Percentiles rank a stretch among this genome's conserved stretches.
These are phyloP conservation scores for Pseudopithomyces maydicus DNA, from an alignment of 2,329 filamentous ascomycete genomes.

Conservation along the genomic window DNA sequence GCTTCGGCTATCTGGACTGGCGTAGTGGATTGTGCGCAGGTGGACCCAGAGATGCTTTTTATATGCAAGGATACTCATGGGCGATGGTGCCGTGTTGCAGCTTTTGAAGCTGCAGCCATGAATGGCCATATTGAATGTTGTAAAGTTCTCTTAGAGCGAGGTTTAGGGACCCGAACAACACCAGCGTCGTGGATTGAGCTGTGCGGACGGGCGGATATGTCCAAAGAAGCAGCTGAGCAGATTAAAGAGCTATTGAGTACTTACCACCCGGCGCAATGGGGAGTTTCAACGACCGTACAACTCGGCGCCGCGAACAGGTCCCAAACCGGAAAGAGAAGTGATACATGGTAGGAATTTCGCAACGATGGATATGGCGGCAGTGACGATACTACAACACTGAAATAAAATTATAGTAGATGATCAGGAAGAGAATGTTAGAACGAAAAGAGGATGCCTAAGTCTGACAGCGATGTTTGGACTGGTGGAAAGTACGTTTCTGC, in stretches of 20 bases:
- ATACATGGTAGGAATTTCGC: not conserved
- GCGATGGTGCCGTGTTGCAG: not conserved
- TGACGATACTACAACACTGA: too few relatives aligned
- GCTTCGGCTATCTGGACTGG: not conserved
- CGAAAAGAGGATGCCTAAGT: too few relatives aligned
- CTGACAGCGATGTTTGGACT: too few relatives aligned
- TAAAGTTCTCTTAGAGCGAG: not conserved
- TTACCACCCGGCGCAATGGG: not conserved
- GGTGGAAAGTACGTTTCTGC: too few relatives aligned
- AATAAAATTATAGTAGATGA: too few relatives aligned
- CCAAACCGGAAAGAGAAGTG: not conserved
- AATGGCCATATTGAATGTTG: not conserved
- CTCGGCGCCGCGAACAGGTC: not conserved
- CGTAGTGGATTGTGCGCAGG: not conserved
- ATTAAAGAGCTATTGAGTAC: not conserved
- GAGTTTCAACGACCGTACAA: not conserved
- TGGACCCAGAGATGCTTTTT: not conserved
- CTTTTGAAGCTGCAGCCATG: not conserved
- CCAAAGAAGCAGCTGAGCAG: not conserved
- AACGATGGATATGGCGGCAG: too few relatives aligned
- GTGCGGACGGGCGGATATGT: not conserved
- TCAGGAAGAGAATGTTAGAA: too few relatives aligned
- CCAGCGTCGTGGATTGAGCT: not conserved
- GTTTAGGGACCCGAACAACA: not conserved
- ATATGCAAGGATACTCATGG: not conserved